Base-by-base conservation (phyloP, 176 grass and related monocot species). In the Coix lacrymajobi region DNA sequence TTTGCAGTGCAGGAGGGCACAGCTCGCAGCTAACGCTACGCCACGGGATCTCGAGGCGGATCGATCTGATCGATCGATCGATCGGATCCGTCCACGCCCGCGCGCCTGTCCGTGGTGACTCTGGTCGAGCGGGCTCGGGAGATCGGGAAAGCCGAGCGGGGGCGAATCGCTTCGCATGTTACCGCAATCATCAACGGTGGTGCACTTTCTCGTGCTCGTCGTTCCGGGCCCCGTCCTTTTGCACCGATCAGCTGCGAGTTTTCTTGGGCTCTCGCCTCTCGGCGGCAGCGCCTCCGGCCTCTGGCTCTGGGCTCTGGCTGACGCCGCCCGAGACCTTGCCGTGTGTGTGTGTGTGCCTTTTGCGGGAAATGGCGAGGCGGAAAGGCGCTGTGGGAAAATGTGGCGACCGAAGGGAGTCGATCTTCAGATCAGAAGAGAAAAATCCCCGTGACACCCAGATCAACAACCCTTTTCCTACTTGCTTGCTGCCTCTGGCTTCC, bases 121-220 rank as follows among this genome's bases (percentile, higher is more conserved):
- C 48, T 75, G 29, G 65, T 1, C 32, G 71, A 52, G 49, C 49
- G 15, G 58, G 39, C 82, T 89, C 83, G 63, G 87, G 87, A 57
- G 78, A 37, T 75, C 78, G 84, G 79, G 84, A 90, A 90, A 90
- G 73, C 75, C 79, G 79, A 80, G 64, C 79, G 79, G 26, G 26
- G 24, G 44, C 44, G 78, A 54, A 66, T 74, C 61, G 66, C 60
- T 67, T 49, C 37, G 58, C 90, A 92, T 64, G 90, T 79, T 87
- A 81, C 60, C 40, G 80, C 76, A 84, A 89, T 89, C 87, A 92
- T 87, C 79, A 49, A 54, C 79, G 75, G 33, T 13, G 74, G 61
- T 19, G 19, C 33, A 38, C 51, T 81, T 56, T 77, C 72, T 52
- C 72, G 73, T 69, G 36, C 46, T 46, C 81, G 45, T 48, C 77